Conservation (phyloP, 2,329 filamentous ascomycete species). For the Fusarium aywerte region DNA sequence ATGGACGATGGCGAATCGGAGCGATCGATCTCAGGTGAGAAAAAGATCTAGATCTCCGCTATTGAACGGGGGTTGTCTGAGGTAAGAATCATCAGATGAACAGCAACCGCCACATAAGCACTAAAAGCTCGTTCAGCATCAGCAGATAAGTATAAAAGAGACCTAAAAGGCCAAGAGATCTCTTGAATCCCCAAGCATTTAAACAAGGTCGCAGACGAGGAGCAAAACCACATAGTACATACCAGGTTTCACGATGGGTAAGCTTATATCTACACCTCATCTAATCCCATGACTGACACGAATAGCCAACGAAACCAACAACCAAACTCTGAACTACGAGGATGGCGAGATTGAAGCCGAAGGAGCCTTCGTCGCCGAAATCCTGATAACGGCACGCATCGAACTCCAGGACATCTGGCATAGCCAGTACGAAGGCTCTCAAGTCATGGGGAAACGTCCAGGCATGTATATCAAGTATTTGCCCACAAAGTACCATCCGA, state of each 20-base stretch:
- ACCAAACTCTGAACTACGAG: constrained; percentile 6
- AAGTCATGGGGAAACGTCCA: constrained; percentile 28
- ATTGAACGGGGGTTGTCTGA: neutral
- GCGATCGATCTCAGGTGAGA: neutral
- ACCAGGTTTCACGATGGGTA: constrained; percentile 5
- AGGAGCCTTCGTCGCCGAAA: constrained; percentile 37
- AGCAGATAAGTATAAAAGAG: neutral
- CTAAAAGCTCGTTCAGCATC: neutral
- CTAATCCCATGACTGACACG: neutral
- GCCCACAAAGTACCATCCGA: constrained; percentile 21
- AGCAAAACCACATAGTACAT: fast-evolving
- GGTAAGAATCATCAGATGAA: neutral
- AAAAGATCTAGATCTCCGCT: neutral
- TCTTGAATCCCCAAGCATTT: fast-evolving
- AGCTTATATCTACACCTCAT: neutral
- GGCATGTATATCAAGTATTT: constrained; percentile 42
- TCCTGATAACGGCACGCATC: constrained; percentile 17
- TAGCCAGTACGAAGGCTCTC: constrained; percentile 27
- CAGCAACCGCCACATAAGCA: neutral
- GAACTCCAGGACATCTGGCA: constrained; percentile 35
- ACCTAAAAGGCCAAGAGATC: too few relatives aligned
- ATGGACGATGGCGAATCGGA: too few relatives aligned
- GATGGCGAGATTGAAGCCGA: constrained; percentile 14
- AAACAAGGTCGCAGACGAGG: neutral
- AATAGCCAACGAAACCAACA: neutral